Evolutionary conservation across 805 yeast genomes (phyloP), one percentile per base, ranked within the genome.

Genomic region (Metschnikowia gelsemii): DNA sequence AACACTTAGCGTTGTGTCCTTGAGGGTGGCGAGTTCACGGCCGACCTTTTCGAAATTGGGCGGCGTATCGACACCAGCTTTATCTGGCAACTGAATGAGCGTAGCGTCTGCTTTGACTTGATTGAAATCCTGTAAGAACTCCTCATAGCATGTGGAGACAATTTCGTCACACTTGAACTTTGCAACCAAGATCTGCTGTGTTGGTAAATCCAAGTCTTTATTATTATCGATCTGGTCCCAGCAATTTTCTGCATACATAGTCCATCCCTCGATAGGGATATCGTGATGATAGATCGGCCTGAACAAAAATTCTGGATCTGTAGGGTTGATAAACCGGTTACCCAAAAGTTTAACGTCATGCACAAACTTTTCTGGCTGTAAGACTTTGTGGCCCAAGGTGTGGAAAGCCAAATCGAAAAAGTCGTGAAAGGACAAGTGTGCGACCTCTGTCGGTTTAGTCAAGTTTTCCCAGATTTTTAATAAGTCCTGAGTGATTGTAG

Each of bases 261-360:
- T 76, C 98, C 99, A 93, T 18, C 97, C 98, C 64, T 93, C 99
- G 39, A 91, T 73, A 8, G 99, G 99, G 42, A 93, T 80, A 35
- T 76, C 73, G 51, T 93, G 89, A 57, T 87, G 96, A 60, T 88
- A 90, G 35, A 78, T 73, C 2, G 76, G 72, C 44, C 78, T 76
- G 69, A 89, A 87, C 25, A 82, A 68, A 33, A 51, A 60, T n/a
- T 54, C 63, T 14, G 34, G 26, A 39, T 67, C 63, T 8, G 55
- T 34, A 5, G 55, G 43, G 23, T 61, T 62, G 12, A 69, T 62
- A 46, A 91, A 79, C 27, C 79, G 64, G 47, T 79, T 81, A 25
- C 95, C 91, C 46, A 91, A 71, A 3, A 58, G 45, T 35, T 66
- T 71, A 11, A 88, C 82, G 48, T 81, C 88, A 12, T 64, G 63